phyloP scores from a whole-genome alignment of 2,329 filamentous ascomycete genomes.

The Arthrocladium fulminans region DNA sequence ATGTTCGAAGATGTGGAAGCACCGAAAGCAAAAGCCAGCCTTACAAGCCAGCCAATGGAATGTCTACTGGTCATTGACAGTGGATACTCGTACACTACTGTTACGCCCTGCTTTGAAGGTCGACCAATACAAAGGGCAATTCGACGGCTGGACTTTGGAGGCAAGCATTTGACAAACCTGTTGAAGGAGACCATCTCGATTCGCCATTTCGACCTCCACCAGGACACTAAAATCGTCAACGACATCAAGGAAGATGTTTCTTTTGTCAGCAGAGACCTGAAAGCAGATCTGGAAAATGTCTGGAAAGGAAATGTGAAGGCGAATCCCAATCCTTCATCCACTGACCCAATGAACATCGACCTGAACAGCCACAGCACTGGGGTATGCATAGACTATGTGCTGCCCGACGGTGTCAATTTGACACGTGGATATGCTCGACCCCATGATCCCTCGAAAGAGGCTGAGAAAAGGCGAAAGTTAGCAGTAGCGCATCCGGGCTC shows the following conservation, averaged over 20 bases:
- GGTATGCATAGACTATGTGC: conserved; percentile 80
- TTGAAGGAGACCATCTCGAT: conserved; percentile 81
- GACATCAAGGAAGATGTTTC: conserved; percentile 90
- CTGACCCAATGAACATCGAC: conserved; percentile 34
- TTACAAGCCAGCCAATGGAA: conserved; percentile 52
- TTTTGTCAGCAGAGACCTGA: conserved; percentile 72
- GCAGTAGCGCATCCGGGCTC: conserved; percentile 37
- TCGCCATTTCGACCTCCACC: conserved; percentile 89
- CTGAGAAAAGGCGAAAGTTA: conserved; percentile 37
- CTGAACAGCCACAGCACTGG: conserved; percentile 24
- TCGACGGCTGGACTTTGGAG: conserved; percentile 79
- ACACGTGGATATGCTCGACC: conserved; percentile 64
- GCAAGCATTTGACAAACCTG: conserved; percentile 88
- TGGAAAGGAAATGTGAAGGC: conserved; percentile 64
- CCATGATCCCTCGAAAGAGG: conserved; percentile 60
- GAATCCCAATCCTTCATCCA: conserved; percentile 11
- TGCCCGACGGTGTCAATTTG: conserved; percentile 65
- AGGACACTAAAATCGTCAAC: conserved; percentile 87
- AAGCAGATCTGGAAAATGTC: conserved; percentile 64
- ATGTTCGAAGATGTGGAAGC: conserved; percentile 53
- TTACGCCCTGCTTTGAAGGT: conserved; percentile 77
- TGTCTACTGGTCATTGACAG: conserved; percentile 82
- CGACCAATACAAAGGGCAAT: conserved; percentile 71
- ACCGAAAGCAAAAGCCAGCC: conserved; percentile 33
- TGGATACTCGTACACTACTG: conserved; percentile 84